Percentiles rank a stretch among this genome's conserved stretches.
These are phyloP conservation scores for Candida krabiensis DNA, from an alignment of 805 yeast species.

Conservation along the genomic window DNA sequence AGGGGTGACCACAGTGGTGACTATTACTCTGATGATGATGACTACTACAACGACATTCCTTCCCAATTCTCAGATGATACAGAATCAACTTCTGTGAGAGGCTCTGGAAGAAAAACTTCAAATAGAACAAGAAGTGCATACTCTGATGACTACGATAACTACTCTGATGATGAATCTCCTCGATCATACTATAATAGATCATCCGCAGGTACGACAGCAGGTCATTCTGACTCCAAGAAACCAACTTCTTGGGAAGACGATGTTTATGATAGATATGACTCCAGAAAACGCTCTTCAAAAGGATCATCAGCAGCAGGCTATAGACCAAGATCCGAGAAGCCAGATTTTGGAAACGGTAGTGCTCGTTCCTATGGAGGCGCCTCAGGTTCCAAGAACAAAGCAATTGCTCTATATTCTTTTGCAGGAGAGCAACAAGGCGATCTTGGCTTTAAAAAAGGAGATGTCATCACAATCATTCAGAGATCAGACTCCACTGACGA, in stretches of 20 bases:
- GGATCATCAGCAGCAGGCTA: constrained; percentile 32
- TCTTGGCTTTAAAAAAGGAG: constrained; percentile 91
- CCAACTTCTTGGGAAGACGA: constrained; percentile 83
- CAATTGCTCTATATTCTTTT: constrained; percentile 85
- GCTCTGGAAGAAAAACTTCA: constrained; percentile 17
- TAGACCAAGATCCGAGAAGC: constrained; percentile 34
- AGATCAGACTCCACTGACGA: constrained; percentile 88
- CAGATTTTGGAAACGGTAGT: constrained; percentile 36
- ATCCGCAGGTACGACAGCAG: constrained; percentile 13
- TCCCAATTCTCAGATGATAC: constrained; percentile 58
- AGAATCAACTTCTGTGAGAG: too few species aligned
- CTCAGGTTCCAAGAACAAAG: constrained; percentile 59
- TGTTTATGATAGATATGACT: constrained; percentile 57
- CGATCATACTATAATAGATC: constrained; percentile 25
- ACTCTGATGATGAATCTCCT: constrained; percentile 43
- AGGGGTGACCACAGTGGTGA: constrained; percentile 44
- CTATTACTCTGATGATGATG: constrained; percentile 58
- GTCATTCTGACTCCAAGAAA: constrained; percentile 13
- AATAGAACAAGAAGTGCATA: constrained; percentile 18
- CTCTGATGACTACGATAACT: constrained; percentile 29
- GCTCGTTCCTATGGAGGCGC: constrained; percentile 30
- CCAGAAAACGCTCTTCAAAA: constrained; percentile 27
- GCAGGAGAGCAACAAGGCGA: constrained; percentile 95
- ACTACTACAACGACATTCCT: constrained; percentile 75
- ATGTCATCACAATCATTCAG: constrained; percentile 81